Evolutionary conservation across 2,329 filamentous ascomycete genomes (phyloP), one percentile per base, ranked within the genome.

Genomic region (Colletotrichum euphorbiae): DNA sequence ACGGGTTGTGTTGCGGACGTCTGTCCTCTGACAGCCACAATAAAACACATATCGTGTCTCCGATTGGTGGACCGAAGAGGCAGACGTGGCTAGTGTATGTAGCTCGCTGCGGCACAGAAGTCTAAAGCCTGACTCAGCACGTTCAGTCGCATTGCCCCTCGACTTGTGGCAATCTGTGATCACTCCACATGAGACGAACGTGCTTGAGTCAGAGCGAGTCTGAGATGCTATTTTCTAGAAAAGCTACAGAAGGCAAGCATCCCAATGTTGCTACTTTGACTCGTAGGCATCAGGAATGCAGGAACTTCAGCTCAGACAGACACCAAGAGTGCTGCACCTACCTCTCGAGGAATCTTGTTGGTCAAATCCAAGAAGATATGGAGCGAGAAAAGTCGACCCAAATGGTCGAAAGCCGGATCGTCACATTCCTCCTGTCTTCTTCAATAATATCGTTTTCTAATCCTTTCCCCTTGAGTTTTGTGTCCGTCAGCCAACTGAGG

Each of bases 1-100:
- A 31, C 17, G 48, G 48, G 31, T 17, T 28, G 46, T 28, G 45
- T 43, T 58, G 59, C 48, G 40, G 13, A 38, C 43, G 61, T 68
- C 65, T 68, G 65, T 68, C 65, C 63, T 68, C 43, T 68, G 12
- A 45, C 46, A 61, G 58, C 58, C 58, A 61, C 58, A 52, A 36
- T 51, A 28, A 42, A 45, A 60, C 45, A 60, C 13, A 33, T 60
- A 36, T 28, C 17, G 31, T 24, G 62, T 54, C 31, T 45, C 60
- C 45, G 24, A 65, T 58, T 58, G 59, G 65, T 64, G 65, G 65
- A 46, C 46, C 21, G 28, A 12, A 6, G 43, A 36, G 13, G 33
- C n/a, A 19, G 11, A 31, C 38, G 59, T 62, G 59, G 48, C 48
- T 60, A 28, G 57, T 38, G 31, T 28, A 24, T 45, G 59, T 62